phyloP scores from a whole-genome alignment of 139 green algal genomes.

The Tetradesmus obliquus region DNA sequence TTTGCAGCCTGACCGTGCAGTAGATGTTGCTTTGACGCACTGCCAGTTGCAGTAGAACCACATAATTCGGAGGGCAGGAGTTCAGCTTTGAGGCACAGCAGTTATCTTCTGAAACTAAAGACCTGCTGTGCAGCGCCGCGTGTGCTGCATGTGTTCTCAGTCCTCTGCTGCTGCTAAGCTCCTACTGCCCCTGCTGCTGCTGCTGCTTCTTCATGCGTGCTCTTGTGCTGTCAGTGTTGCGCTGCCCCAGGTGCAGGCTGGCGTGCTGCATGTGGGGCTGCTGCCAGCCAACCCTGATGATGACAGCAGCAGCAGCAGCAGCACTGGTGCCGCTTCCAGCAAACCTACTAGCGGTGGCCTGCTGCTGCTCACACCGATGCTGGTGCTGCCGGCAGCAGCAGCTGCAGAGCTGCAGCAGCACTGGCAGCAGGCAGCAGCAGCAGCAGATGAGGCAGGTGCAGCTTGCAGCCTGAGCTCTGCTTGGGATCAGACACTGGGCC shows the following conservation, averaged over 20 bases:
- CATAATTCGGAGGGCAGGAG: too few relatives aligned
- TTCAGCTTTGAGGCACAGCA: too few relatives aligned
- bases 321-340: not conserved
- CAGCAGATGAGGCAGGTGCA: not conserved
- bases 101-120: too few relatives aligned
- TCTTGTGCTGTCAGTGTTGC: not conserved
- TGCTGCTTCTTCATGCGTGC: not conserved
- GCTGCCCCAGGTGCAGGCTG: not conserved
- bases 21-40: too few relatives aligned
- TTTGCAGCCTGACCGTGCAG: too few relatives aligned
- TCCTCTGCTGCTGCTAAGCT: not conserved
- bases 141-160: not conserved
- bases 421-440: not conserved
- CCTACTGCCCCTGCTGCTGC: not conserved
- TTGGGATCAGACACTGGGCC: not conserved
- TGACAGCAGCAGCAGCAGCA: not conserved
- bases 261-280: constrained; percentile 1
- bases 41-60: too few relatives aligned
- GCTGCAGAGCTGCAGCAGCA: constrained; percentile 15
- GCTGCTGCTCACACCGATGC: not conserved
- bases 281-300: not conserved
- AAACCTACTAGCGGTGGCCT: not conserved
- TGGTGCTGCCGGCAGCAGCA: constrained; percentile 18
- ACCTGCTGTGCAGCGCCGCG: too few relatives aligned
- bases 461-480: not conserved